Percentiles rank a stretch among this genome's conserved stretches.
Conservation (phyloP, 1,284 basidiomycete species). For the Grifola frondosa region DNA sequence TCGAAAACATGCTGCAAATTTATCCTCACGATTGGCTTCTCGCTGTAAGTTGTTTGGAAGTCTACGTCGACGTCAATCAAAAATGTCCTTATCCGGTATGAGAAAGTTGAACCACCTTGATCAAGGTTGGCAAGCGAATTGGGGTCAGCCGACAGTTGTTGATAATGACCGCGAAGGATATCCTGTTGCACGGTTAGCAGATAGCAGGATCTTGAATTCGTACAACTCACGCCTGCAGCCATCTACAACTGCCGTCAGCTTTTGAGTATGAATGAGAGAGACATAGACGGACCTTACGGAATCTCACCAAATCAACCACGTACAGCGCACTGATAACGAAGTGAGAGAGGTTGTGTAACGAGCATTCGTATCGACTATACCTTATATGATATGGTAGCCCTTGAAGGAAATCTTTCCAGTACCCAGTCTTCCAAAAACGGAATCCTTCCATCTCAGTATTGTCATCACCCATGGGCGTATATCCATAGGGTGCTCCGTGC, state of each 20-base stretch:
- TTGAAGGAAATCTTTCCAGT: conserved; percentile 85
- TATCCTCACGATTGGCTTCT: conserved; percentile 80
- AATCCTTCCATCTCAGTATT: conserved; percentile 95
- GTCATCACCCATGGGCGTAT: conserved; percentile 97
- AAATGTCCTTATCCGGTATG: neutral
- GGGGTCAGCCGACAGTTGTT: conserved; percentile 90
- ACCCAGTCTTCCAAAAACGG: conserved; percentile 97
- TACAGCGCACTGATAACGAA: conserved; percentile 75
- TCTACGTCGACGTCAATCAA: no score
- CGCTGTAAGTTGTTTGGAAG: conserved; percentile 90
- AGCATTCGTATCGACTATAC: conserved; percentile 38
- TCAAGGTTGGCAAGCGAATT: conserved; percentile 94
- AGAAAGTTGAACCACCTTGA: conserved; percentile 64
- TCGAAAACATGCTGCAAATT: no score
- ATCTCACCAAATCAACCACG: conserved; percentile 93
- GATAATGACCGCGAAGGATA: conserved; percentile 89
- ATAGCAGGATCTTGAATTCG: neutral
- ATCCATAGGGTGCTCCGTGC: conserved; percentile 89
- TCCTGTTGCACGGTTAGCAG: conserved; percentile 50
- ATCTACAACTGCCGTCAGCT: conserved; percentile 42
- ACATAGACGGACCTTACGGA: conserved; percentile 68
- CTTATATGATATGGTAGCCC: conserved; percentile 92
- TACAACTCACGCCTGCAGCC: conserved; percentile 71
- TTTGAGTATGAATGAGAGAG: conserved; percentile 2
- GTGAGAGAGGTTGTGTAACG: neutral